Evolutionary conservation across 352 stramenopile genomes (phyloP), one percentile per base, ranked within the genome.

Genomic region (Globisporangium paddicum): DNA sequence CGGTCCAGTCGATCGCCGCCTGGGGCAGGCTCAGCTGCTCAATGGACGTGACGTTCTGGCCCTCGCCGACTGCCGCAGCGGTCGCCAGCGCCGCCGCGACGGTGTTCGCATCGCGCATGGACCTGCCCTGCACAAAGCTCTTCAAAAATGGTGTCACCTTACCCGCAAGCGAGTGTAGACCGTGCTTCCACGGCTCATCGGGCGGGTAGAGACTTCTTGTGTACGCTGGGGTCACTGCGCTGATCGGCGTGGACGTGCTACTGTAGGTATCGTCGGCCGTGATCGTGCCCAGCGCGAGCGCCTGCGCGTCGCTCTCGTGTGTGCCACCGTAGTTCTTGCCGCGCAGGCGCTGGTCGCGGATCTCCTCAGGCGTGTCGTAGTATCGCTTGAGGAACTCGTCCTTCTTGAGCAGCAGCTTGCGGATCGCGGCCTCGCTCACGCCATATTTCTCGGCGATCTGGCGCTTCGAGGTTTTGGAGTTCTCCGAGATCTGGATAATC

Each of bases 401-500:
- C 61, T 90, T 92, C 69, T 90, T 89, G 42, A 83, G 76, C 47
- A 92, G 63, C 37, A 92, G 68, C 68, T 90, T 90, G 57, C 82
- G 82, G 68, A 90, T 92, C 40, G 82, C 82, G 1, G 82, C 79
- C 64, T 92, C 82, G 47, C 76, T 89, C 51, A 92, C 82, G 50
- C 82, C 82, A 62, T 87, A 92, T 55, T 86, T 81, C 42, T 89
- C 79, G 19, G 79, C 82, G 46, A 92, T 59, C 55, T 88, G 79
- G 32, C 82, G 79, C 74, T 92, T 90, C 56, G 79, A 87, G 58
- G 81, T 86, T 66, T 86, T 87, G 66, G 62, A 77, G 62, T 89
- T 89, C 64, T 90, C 82, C 3, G 79, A 73, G 56, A 89, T 77
- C 67, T 92, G 82, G 67, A 92, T 92, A 66, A 92, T 90, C 60